phyloP scores from a whole-genome alignment of 768 basidiomycete genomes.

The Lactifluus echinatus region DNA sequence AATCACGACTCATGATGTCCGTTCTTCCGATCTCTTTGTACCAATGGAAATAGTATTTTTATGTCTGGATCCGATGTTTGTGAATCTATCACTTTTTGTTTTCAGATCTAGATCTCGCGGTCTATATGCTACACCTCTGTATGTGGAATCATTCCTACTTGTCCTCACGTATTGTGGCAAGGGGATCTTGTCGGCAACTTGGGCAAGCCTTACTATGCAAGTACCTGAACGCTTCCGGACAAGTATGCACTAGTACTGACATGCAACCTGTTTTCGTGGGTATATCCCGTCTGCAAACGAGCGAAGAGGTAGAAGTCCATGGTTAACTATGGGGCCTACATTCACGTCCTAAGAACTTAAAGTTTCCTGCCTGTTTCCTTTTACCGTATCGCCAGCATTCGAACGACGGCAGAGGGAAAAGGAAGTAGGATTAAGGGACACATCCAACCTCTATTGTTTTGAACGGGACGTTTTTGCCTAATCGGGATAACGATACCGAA shows the following conservation, averaged over 20 bases:
- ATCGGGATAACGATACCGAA: conserved; percentile 3
- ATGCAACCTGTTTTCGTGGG: background rate
- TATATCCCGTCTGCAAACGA: background rate
- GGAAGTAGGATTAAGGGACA: conserved; percentile 8
- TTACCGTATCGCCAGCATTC: background rate
- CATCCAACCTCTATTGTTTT: conserved; percentile 12
- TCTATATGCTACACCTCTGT: background rate
- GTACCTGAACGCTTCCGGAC: background rate
- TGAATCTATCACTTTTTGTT: conserved; percentile 14
- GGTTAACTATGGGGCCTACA: background rate
- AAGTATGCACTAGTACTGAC: background rate
- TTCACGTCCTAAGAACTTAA: background rate
- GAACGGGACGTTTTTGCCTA: conserved; percentile 10
- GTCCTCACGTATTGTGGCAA: conserved; percentile 1
- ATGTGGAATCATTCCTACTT: background rate
- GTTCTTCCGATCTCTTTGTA: conserved; percentile 11
- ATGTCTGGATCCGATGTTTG: conserved; percentile 11
- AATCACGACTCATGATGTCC: conserved; percentile 12
- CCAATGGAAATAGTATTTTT: conserved; percentile 15
- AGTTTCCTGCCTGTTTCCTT: background rate
- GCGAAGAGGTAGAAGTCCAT: background rate
- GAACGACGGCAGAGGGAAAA: background rate
- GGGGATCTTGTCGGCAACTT: background rate
- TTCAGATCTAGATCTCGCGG: conserved; percentile 6
- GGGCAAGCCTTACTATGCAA: background rate